phyloP scores from a whole-genome alignment of 2,329 filamentous ascomycete genomes.

The Dryadomyces quercivorus region DNA sequence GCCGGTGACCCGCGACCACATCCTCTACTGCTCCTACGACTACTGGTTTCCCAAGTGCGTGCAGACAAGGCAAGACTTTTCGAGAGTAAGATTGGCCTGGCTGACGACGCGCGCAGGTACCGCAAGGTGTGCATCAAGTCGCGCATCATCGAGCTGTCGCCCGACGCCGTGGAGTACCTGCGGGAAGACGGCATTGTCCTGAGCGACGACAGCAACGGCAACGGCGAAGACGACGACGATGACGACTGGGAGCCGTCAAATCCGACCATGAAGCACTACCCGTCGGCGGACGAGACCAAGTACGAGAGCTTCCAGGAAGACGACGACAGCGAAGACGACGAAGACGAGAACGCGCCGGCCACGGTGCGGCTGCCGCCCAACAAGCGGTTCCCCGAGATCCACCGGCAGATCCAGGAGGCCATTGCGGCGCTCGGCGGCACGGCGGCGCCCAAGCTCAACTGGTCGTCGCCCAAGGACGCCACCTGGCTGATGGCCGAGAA shows the following conservation, averaged over 20 bases:
- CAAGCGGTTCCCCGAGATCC: conserved; percentile 55
- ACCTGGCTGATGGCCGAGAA: conserved; percentile 75
- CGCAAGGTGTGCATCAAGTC: conserved; percentile 74
- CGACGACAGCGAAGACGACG: conserved; percentile 33
- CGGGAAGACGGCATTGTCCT: conserved; percentile 87
- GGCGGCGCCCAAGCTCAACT: conserved; percentile 90
- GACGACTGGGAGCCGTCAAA: conserved; percentile 38
- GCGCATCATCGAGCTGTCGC: conserved; percentile 64
- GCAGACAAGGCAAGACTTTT: background rate
- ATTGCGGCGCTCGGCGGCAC: conserved; percentile 75
- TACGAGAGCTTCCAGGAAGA: conserved; percentile 22
- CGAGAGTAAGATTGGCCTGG: background rate
- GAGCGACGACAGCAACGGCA: conserved; percentile 45
- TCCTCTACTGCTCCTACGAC: conserved; percentile 89
- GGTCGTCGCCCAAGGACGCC: conserved; percentile 93
- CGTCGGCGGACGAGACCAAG: conserved; percentile 28
- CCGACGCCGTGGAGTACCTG: conserved; percentile 72
- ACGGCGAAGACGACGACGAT: conserved; percentile 36
- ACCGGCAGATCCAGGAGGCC: conserved; percentile 61
- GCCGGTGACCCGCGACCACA: conserved; percentile 72
- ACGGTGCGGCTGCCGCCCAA: conserved; percentile 32
- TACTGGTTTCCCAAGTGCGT: conserved; percentile 70
- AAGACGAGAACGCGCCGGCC: conserved; percentile 35
- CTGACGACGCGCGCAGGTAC: conserved; percentile 39
- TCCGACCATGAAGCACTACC: conserved; percentile 17